A percentile compares a stretch with the other conserved stretches of the same genome.
phyloP scores from a whole-genome alignment of 2,329 filamentous ascomycete genomes.

The Aspergillus sclerotialis region DNA sequence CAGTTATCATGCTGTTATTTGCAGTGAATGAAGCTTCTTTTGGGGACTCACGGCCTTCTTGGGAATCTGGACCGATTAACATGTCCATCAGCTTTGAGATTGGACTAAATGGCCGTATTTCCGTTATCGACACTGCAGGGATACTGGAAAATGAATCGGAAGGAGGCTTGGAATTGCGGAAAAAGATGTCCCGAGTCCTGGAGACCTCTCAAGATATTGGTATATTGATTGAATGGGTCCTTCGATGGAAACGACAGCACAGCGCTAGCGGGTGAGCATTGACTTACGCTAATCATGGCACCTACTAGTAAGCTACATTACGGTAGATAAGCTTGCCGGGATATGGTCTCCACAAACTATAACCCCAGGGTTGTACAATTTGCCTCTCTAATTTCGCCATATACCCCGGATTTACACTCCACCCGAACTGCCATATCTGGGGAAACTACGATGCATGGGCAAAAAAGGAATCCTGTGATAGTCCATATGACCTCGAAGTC shows the following conservation, averaged over 20 bases:
- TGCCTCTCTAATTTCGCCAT: too few species aligned
- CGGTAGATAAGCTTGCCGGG: too few species aligned
- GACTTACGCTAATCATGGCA: too few species aligned
- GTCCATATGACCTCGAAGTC: too few species aligned
- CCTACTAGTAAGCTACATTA: too few species aligned
- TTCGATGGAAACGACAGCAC: constrained; percentile 28
- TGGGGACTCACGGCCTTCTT: constrained; percentile 6
- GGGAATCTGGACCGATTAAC: constrained; percentile 11
- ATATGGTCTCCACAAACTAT: too few species aligned
- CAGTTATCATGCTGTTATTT: constrained; percentile 32
- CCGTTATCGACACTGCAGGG: constrained; percentile 32
- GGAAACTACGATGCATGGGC: too few species aligned
- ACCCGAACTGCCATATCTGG: too few species aligned
- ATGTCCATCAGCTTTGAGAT: constrained; percentile 33
- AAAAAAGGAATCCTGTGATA: too few species aligned
- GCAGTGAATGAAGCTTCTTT: constrained; percentile 14
- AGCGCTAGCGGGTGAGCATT: constrained; percentile 14
- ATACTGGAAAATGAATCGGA: constrained; percentile 10
- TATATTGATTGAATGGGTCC: constrained; percentile 37
- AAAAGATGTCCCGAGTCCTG: constrained; percentile 32
- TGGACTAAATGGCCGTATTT: constrained; percentile 34
- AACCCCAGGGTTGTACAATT: too few species aligned
- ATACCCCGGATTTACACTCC: too few species aligned
- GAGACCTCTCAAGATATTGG: constrained; percentile 40
- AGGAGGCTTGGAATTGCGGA: constrained; percentile 19